Base-by-base conservation (phyloP, 2,329 filamentous ascomycete genomes). In the Phaeophleospora eucalypticola region DNA sequence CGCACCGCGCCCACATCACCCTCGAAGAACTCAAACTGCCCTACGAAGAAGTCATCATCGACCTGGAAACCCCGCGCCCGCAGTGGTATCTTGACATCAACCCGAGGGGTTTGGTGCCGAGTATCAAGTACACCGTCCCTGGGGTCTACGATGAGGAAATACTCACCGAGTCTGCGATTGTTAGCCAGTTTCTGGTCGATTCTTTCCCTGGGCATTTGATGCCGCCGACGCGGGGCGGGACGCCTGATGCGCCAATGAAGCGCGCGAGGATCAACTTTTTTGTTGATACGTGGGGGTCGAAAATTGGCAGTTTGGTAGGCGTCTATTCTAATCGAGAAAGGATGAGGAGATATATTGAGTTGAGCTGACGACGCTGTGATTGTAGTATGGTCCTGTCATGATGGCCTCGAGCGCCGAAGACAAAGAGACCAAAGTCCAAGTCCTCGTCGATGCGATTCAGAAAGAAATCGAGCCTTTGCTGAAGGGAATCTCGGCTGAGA, bases 401-500 rank as follows among this genome's bases (percentile, higher is more conserved):
- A 65, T 71, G 4, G 70, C 77, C 0, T 69, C 73, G 38, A 33
- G 34, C 6, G 66, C 75, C 1, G 74, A 69, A 4, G 81, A 82
- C 38, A 71, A 73, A 4, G 71, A 76, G 1, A 68, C 68, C 2
- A 61, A 77, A 2, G 71, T 66, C 0, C 67, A 76, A 17, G 75
- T 76, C 7, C 69, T 80, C n/a, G 69, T 84, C 2, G 73, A 71
- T 1, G 72, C 71, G 1, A 68, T 87, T 1, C 72, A 74, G 43
- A 87, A 84, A 69, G 86, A 91, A 59, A 70, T 93, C 45, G 87
- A 90, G 68, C 86, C 86, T 1, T 68, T 88, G 32, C 70, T 94
- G 19, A 12, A 6, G 7, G 12, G 7, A 6, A 29, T 12, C 24
- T 61, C 64, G 9, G 66, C 71, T 41, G 70, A 70, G 4, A 51